These are phyloP conservation scores for Solanum gandarillasii DNA, from an alignment of 257 asterid species.

Conservation along the genomic window DNA sequence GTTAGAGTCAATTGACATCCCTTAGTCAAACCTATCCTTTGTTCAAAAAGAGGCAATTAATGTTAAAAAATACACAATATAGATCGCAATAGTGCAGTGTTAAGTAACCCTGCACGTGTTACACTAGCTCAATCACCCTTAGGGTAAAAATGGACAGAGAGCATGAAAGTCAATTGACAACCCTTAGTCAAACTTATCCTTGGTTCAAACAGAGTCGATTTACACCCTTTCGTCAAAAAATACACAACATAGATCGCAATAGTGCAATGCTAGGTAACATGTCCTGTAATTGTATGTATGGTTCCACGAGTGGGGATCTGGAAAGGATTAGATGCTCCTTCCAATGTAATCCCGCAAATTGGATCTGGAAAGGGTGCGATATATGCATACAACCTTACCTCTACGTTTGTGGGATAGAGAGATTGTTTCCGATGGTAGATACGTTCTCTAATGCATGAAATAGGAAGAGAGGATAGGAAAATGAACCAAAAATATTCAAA, in stretches of 20 bases:
- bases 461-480: not conserved
- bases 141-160: too few relatives aligned
- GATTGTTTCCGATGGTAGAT: not conserved
- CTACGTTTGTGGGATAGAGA: not conserved
- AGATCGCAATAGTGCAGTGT: too few relatives aligned
- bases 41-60: too few relatives aligned
- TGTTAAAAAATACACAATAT: too few relatives aligned
- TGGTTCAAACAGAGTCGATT: not conserved
- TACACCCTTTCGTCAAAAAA: not conserved
- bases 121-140: not conserved
- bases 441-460: not conserved
- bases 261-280: too few relatives aligned
- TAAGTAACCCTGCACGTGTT: too few relatives aligned
- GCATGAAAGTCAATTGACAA: not conserved
- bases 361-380: not conserved
- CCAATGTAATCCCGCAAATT: not conserved
- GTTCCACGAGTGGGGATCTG: not conserved
- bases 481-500: not conserved
- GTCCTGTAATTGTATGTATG: not conserved
- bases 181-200: not conserved
- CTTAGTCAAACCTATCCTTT: too few relatives aligned
- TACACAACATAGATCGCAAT: not conserved
- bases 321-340: not conserved
- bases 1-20: not conserved
- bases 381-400: not conserved